Percentiles rank a stretch among this genome's conserved stretches.
Conservation (phyloP, 2,329 filamentous ascomycete species). For the Beauveria brongniartii region DNA sequence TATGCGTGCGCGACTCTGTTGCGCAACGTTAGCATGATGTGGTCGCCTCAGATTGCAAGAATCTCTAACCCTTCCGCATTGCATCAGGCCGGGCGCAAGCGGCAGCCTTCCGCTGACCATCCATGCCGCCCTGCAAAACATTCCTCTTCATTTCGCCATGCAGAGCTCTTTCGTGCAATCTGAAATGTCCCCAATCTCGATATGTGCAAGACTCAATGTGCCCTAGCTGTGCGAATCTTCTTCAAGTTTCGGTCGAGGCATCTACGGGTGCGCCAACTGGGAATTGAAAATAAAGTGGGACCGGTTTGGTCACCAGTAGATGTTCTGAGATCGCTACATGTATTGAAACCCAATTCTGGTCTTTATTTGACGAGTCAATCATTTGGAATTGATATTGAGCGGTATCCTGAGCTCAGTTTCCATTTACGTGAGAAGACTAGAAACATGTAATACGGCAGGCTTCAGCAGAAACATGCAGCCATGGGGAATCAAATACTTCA, state of each 20-base stretch:
- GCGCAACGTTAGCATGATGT: not conserved
- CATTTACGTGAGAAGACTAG: not conserved
- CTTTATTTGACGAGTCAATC: not conserved
- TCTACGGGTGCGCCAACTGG: not conserved
- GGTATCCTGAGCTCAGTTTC: too few species aligned
- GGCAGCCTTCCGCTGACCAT: slow-evolving; percentile 24
- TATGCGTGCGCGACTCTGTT: not conserved
- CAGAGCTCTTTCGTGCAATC: not conserved
- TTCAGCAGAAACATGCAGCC: not conserved
- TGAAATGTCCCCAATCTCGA: not conserved
- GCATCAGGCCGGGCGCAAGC: slow-evolving; percentile 4
- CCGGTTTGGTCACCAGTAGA: not conserved
- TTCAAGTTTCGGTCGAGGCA: too few species aligned
- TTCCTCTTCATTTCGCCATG: slow-evolving; percentile 24
- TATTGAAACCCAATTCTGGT: not conserved
- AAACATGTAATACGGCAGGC: too few species aligned
- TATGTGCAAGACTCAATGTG: not conserved
- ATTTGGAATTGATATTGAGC: too few species aligned
- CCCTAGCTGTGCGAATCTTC: not conserved
- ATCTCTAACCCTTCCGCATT: not conserved
- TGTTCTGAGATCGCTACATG: not conserved
- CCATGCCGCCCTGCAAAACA: slow-evolving; percentile 27
- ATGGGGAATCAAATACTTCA: slow-evolving; percentile 6
- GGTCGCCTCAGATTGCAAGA: not conserved
- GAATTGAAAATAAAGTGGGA: slow-evolving; percentile 7